Conservation (phyloP, 352 stramenopile species). For the Discostella stelligera region DNA sequence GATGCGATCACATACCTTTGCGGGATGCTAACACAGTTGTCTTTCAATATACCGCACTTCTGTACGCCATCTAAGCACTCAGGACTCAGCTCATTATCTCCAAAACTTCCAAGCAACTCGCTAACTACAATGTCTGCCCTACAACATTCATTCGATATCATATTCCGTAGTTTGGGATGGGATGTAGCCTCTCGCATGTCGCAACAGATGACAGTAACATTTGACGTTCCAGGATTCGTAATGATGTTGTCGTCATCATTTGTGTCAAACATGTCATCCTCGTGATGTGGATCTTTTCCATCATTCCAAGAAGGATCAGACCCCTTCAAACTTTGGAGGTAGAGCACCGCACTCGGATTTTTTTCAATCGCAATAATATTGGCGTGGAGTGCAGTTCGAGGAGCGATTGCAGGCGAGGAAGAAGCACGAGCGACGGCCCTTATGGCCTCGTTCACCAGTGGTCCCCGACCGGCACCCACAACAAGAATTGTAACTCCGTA, state of each 20-base stretch:
- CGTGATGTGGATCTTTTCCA: constrained; percentile 41
- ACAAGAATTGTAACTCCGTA: constrained; percentile 78
- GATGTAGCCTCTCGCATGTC: constrained; percentile 86
- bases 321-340: constrained; percentile 79
- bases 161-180: constrained; percentile 52
- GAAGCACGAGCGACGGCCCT: constrained; percentile 78
- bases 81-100: constrained; percentile 98
- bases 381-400: constrained; percentile 28
- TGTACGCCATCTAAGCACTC: constrained; percentile 97
- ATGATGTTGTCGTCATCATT: constrained; percentile 1
- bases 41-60: constrained; percentile 86
- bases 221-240: constrained; percentile 56
- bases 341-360: constrained; percentile 97
- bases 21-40: constrained; percentile 79
- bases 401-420: constrained; percentile 27
- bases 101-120: constrained; percentile 94
- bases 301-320: constrained; percentile 70
- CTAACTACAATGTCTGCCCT: constrained; percentile 94
- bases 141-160: constrained; percentile 54
- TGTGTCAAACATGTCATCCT: constrained; percentile 33
- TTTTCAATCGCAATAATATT: constrained; percentile 96
- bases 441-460: constrained; percentile 87
- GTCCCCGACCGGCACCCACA: constrained; percentile 93
- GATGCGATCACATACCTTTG: constrained; percentile 38
- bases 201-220: constrained; percentile 59